Base-by-base conservation (phyloP, 1,139 yeast species). In the Lodderomyces oxycetoniae region DNA sequence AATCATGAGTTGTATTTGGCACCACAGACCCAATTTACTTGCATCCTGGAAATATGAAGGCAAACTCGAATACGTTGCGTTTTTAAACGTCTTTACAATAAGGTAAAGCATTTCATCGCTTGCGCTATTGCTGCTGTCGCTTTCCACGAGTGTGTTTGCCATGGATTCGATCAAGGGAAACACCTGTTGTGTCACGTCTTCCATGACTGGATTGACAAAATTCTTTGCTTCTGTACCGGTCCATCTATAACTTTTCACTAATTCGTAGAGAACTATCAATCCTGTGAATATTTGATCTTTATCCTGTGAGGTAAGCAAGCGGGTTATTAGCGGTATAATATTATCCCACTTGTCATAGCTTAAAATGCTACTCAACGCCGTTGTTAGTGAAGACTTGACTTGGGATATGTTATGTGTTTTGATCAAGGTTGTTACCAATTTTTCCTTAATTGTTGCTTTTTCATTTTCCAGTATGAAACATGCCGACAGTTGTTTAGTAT, bases 51-150 rank as follows among this genome's bases (percentile, higher is more conserved):
- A 71, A 51, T 79, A 79, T 5, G 65, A 58, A 3, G 88, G 85
- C 33, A 80, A 63, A 19, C 71, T 67, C 17, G 75, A 68, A 44
- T 63, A 67, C 3, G 85, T 76, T 14, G 75, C 60, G 48, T 68
- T 81, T 52, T 81, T 81, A 65, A 79, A 80, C 21, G 74, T 71
- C 52, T 82, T 82, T 38, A 80, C 57, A 25, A 79, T 71, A 49
- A 77, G 59, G 51, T 80, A 80, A 38, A 78, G 55, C 61, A 79
- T 61, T 42, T 76, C 80, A 45, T 75, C 80, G 2, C 74, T 63
- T 11, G 69, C 50, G 3, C 40, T 34, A 3, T 58, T 48, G 33
- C 52, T 59, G 29, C 49, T 47, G 30, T 53, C 57, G 30, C 47
- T 49, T 24, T 47, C 44, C 34, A 64, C 40, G 35, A 78, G 61